Conservation (phyloP, 805 yeast species). For the Sugiyamaella valdiviana region DNA sequence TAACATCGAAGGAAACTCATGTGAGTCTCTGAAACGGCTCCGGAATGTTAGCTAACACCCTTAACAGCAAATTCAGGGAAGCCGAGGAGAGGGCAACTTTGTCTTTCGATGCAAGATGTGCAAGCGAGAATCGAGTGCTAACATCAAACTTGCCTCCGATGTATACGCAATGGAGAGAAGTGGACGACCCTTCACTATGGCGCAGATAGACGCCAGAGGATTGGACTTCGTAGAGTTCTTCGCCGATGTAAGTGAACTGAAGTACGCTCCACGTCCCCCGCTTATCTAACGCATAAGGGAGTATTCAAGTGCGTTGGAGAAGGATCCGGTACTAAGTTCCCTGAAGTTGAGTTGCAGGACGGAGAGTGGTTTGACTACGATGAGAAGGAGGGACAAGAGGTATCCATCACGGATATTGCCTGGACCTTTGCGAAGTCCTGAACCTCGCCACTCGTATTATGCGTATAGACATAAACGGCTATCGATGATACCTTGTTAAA, state of each 20-base stretch:
- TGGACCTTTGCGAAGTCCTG: slow-evolving; percentile 49
- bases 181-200: slow-evolving; percentile 42
- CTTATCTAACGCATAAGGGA: slow-evolving; percentile 34
- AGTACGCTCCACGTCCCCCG: neutral
- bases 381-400: slow-evolving; percentile 74
- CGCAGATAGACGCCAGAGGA: slow-evolving; percentile 83
- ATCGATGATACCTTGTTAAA: too few species aligned
- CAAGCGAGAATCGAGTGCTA: slow-evolving; percentile 33
- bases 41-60: neutral
- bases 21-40: slow-evolving; percentile 7
- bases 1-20: slow-evolving; percentile 15
- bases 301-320: slow-evolving; percentile 50
- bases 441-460: too few species aligned
- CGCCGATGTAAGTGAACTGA: slow-evolving; percentile 38
- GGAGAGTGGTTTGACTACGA: slow-evolving; percentile 96
- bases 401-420: slow-evolving; percentile 64
- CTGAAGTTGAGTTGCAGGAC: slow-evolving; percentile 65
- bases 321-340: slow-evolving; percentile 46
- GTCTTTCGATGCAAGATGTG: slow-evolving; percentile 71
- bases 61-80: slow-evolving; percentile 43
- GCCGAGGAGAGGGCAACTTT: slow-evolving; percentile 80
- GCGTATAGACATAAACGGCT: too few species aligned
- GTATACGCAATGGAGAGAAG: slow-evolving; percentile 36
- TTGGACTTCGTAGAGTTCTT: slow-evolving; percentile 62
- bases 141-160: slow-evolving; percentile 23